These are phyloP conservation scores for Epicoccum nigrum DNA, from an alignment of 2,329 filamentous ascomycete species.

Conservation along the genomic window DNA sequence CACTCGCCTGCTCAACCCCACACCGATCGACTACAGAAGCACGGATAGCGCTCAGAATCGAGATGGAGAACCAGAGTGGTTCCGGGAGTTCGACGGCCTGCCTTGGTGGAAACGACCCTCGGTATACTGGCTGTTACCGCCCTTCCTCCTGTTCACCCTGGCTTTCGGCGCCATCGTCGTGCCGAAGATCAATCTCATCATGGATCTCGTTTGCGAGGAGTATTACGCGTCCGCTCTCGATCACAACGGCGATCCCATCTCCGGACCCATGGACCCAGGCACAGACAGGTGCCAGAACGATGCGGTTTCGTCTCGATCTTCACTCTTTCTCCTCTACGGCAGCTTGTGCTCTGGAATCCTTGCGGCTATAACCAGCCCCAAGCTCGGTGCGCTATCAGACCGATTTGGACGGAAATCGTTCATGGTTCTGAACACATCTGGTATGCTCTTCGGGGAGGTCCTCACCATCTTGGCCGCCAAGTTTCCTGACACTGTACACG, in stretches of 20 bases:
- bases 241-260: slow-evolving; percentile 44
- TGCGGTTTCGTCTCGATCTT: slow-evolving; percentile 76
- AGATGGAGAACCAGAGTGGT: slow-evolving; percentile 35
- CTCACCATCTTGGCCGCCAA: slow-evolving; percentile 79
- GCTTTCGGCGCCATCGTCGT: slow-evolving; percentile 87
- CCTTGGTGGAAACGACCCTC: slow-evolving; percentile 59
- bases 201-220: slow-evolving; percentile 80
- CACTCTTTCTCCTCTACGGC: slow-evolving; percentile 78
- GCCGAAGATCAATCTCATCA: slow-evolving; percentile 84
- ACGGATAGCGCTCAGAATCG: slow-evolving; percentile 14
- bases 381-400: slow-evolving; percentile 84
- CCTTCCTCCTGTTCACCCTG: slow-evolving; percentile 80
- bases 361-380: slow-evolving; percentile 81
- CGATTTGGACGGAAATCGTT: slow-evolving; percentile 79
- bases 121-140: slow-evolving; percentile 81
- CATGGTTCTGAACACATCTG: slow-evolving; percentile 73
- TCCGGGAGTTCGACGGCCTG: slow-evolving; percentile 47
- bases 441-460: slow-evolving; percentile 75
- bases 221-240: slow-evolving; percentile 73
- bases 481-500: slow-evolving; percentile 73
- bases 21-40: slow-evolving; percentile 20
- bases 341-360: slow-evolving; percentile 76
- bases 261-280: slow-evolving; percentile 46
- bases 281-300: slow-evolving; percentile 75
- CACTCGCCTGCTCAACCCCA: slow-evolving; percentile 33